Conservation (phyloP, 1,139 yeast genomes). For the Arxiozyma slooffiae region DNA sequence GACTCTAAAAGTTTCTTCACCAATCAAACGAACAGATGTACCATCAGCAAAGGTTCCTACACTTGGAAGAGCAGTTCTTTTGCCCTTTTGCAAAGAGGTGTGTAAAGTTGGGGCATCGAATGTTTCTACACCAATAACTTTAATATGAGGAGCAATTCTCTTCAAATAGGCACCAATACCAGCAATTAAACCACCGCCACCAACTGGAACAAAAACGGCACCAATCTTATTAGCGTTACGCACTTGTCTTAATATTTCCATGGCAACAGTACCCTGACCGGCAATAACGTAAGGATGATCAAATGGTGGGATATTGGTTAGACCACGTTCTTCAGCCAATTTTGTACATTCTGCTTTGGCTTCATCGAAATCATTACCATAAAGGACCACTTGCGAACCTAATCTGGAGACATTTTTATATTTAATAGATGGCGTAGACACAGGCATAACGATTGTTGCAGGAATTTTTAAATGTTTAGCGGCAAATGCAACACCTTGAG, state of each 20-base stretch:
- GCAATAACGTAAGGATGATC: conserved; percentile 97
- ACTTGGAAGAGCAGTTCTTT: conserved; percentile 46
- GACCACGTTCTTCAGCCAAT: conserved; percentile 55
- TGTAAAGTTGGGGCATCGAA: conserved; percentile 86
- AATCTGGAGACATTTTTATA: conserved; percentile 81
- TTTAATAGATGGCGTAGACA: conserved; percentile 91
- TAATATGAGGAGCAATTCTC: conserved; percentile 95
- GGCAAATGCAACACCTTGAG: conserved; percentile 95
- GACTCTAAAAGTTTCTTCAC: conserved; percentile 83
- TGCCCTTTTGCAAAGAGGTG: conserved; percentile 52
- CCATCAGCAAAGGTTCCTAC: conserved; percentile 99
- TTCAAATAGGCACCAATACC: conserved; percentile 86
- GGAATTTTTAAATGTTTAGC: conserved; percentile 79
- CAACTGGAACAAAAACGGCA: conserved; percentile 88
- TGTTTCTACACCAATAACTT: conserved; percentile 92
- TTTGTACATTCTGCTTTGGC: conserved; percentile 85
- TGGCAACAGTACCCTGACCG: conserved; percentile 97
- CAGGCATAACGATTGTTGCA: conserved; percentile 96
- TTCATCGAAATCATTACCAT: conserved; percentile 88
- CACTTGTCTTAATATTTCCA: conserved; percentile 83
- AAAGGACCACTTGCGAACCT: conserved; percentile 87
- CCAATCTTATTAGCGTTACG: conserved; percentile 53
- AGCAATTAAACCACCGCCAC: conserved; percentile 94
- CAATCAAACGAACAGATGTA: conserved; percentile 88
- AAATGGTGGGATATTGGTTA: conserved; percentile 90